Percentiles rank a stretch among this genome's conserved stretches.
Conservation (phyloP, 2,329 filamentous ascomycete genomes). For the Alternaria consortialis region DNA sequence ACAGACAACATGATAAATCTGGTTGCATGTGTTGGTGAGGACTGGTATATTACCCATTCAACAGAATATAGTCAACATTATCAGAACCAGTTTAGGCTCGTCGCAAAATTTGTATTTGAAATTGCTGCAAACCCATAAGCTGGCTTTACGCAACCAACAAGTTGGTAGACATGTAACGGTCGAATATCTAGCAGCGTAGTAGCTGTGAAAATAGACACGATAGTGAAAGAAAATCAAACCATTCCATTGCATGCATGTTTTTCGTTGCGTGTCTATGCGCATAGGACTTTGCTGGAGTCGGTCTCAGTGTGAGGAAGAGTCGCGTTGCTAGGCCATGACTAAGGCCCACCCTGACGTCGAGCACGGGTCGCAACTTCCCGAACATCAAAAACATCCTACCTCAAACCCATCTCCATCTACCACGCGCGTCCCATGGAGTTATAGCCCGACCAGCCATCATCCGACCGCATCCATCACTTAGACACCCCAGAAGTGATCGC, state of each 20-base stretch:
- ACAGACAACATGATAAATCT: neutral
- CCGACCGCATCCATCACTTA: slow-evolving; percentile 18
- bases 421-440: slow-evolving; percentile 20
- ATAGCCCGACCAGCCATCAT: slow-evolving; percentile 9
- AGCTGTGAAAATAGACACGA: neutral
- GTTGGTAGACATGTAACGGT: neutral
- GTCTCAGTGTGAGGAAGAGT: neutral
- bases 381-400: slow-evolving; percentile 22
- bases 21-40: neutral
- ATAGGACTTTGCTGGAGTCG: neutral
- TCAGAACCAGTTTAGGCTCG: neutral
- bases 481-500: slow-evolving; percentile 21
- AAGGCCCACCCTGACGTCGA: slow-evolving; percentile 20
- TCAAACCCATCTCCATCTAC: slow-evolving; percentile 9
- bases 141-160: neutral
- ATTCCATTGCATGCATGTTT: neutral
- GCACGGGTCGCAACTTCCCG: slow-evolving; percentile 19
- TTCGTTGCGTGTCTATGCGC: neutral
- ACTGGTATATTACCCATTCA: neutral
- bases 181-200: neutral
- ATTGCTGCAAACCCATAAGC: neutral
- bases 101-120: neutral
- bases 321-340: slow-evolving; percentile 19
- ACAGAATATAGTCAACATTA: neutral
- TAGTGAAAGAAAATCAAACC: neutral